These are phyloP conservation scores for Russula griseocarnosa DNA, from an alignment of 768 basidiomycete species.

Conservation along the genomic window DNA sequence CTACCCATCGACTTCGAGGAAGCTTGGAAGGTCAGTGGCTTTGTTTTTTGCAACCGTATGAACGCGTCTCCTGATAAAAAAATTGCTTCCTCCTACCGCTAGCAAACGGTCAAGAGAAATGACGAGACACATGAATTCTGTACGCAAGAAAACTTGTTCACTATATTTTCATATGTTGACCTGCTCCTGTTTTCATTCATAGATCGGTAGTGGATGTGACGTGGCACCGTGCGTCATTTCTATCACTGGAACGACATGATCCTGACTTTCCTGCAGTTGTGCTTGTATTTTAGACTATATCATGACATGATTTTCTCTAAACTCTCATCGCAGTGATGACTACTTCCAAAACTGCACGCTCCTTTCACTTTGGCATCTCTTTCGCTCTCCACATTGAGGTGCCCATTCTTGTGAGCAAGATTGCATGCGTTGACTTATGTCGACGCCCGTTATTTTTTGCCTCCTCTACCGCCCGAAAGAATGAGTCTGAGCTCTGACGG, in stretches of 20 bases:
- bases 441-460: constrained; percentile 38
- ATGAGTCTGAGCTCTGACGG: constrained; percentile 33
- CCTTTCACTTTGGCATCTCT: constrained; percentile 84
- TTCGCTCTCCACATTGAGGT: constrained; percentile 57
- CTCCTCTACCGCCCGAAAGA: constrained; percentile 35
- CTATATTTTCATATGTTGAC: constrained; percentile 17
- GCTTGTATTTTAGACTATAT: constrained; percentile 40
- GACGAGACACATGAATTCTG: constrained; percentile 99
- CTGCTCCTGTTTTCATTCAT: constrained; percentile 18
- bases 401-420: constrained; percentile 88
- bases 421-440: constrained; percentile 25
- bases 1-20: constrained; percentile 97
- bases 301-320: constrained; percentile 26
- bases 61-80: constrained; percentile 29
- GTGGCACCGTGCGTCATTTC: constrained; percentile 30
- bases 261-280: constrained; percentile 30
- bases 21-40: constrained; percentile 94
- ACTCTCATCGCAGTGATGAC: neutral
- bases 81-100: constrained; percentile 27
- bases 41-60: constrained; percentile 41
- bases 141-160: constrained; percentile 35
- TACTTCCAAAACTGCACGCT: constrained; percentile 38
- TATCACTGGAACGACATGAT: constrained; percentile 24
- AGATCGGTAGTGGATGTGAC: constrained; percentile 37
- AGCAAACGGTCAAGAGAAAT: constrained; percentile 95